A percentile compares a stretch with the other conserved stretches of the same genome.
phyloP scores from a whole-genome alignment of 1,139 yeast species.

The Kodamaea anthophila region DNA sequence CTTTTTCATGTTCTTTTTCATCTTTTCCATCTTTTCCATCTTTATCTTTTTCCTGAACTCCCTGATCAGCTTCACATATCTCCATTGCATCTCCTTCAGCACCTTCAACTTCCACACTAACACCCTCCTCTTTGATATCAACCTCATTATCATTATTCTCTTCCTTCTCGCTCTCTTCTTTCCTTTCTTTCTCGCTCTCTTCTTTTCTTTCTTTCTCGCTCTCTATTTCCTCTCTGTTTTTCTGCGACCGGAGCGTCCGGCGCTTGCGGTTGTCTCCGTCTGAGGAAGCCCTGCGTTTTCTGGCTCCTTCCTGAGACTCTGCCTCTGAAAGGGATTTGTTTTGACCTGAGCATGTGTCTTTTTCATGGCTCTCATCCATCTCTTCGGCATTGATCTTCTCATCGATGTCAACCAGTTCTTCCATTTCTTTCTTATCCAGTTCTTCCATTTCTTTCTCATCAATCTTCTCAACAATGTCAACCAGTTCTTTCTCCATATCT shows the following conservation, averaged over 20 bases:
- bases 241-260: no score
- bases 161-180: neutral
- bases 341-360: no score
- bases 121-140: neutral
- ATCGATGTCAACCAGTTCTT: neutral
- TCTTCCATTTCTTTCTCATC: no score
- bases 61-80: no score
- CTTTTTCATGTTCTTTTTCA: constrained; percentile 1
- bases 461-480: neutral
- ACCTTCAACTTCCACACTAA: neutral
- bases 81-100: neutral
- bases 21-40: neutral
- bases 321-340: no score
- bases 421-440: no score
- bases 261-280: no score
- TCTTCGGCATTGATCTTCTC: neutral
- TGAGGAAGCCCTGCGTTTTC: no score
- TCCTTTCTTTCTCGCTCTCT: neutral
- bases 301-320: no score
- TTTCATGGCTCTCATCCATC: no score
- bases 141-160: neutral
- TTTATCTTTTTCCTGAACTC: no score
- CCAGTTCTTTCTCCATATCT: neutral
- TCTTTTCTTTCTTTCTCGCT: neutral
- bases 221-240: no score